Base-by-base conservation (phyloP, 495 filamentous ascomycete species). In the Podospora anserina region DNA sequence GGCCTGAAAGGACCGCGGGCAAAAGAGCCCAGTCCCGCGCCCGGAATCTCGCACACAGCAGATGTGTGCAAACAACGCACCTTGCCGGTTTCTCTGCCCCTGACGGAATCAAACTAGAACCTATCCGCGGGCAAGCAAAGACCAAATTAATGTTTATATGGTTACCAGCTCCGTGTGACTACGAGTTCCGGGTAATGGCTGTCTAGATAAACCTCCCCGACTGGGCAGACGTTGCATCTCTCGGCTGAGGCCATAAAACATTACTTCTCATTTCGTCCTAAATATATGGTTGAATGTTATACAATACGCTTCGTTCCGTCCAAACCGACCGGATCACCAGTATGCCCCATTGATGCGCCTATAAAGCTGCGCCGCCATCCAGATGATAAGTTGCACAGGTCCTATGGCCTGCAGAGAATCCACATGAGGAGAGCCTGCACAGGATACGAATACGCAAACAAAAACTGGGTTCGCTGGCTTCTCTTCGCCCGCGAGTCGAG, bases 381-480 rank as follows among this genome's bases (percentile, higher is more conserved):
- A 49, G 9, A 49, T 49, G 15, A 49, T 13, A 49, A 2, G 39
- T 13, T 49, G 2, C 13, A 16, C 39, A 5, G 15, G 9, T 16
- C 56, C 65, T 64, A 81, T 3, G 75, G 74, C 67, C 80, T 76
- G 72, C 78, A 96, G 67, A 99, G 82, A 69, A 94, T 87, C 90
- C 95, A 94, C 92, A 97, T 97, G 77, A 97, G 96, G 66, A 94
- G 74, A 61, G 98, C 88, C 79, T 99, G 95, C 64, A 97, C 89
- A 18, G 94, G 82, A 78, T 98, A 99, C 54, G 92, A 91, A 81
- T 99, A 99, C 68, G 94, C 80, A 80, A 98, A 97, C 68, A 99
- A 81, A 73, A 99, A 99, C 82, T 97, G 93, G 3, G 93, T 97
- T 66, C 95, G 85, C 77, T 92, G 88, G 79, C 90, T 97, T 75